phyloP scores from a whole-genome alignment of 768 basidiomycete genomes.

The Cystobasidiopsis lactophilus region DNA sequence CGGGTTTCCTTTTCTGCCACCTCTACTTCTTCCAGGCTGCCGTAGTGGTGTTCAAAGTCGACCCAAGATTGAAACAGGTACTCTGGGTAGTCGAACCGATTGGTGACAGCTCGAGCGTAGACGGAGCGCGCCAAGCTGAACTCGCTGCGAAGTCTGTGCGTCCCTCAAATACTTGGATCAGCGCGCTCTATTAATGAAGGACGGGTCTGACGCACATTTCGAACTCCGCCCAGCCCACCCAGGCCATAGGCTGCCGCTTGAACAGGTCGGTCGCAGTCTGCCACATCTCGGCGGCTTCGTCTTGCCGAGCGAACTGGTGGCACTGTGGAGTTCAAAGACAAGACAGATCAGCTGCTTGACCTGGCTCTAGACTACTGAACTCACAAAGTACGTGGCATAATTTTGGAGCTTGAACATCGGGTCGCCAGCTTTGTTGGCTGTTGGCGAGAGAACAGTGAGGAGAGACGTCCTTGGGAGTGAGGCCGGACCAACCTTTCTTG shows the following conservation, averaged over 20 bases:
- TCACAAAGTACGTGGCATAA: conserved; percentile 50
- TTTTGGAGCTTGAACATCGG: conserved; percentile 59
- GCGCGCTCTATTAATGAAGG: background rate
- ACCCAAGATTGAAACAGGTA: conserved; percentile 78
- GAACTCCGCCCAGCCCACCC: conserved; percentile 51
- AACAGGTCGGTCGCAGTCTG: conserved; percentile 42
- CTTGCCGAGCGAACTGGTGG: conserved; percentile 15
- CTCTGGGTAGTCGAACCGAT: conserved; percentile 76
- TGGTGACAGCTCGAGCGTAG: conserved; percentile 38
- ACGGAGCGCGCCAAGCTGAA: conserved; percentile 39
- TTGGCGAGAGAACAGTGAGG: conserved; percentile 24
- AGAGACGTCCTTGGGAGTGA: background rate
- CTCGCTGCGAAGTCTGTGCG: conserved; percentile 21
- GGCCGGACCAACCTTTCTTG: conserved; percentile 32
- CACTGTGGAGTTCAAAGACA: conserved; percentile 11
- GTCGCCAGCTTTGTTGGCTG: conserved; percentile 43
- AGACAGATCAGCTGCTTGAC: background rate
- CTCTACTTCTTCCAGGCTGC: conserved; percentile 36
- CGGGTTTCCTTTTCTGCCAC: conserved; percentile 15
- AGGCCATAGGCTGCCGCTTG: conserved; percentile 50
- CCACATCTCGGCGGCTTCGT: conserved; percentile 17
- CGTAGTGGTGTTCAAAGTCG: conserved; percentile 66
- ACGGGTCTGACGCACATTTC: conserved; percentile 8
- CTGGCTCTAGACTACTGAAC: conserved; percentile 22
- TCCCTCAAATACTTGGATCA: background rate